Evolutionary conservation across 2,329 filamentous ascomycete genomes (phyloP).

Genomic region (Venturia asperata): DNA sequence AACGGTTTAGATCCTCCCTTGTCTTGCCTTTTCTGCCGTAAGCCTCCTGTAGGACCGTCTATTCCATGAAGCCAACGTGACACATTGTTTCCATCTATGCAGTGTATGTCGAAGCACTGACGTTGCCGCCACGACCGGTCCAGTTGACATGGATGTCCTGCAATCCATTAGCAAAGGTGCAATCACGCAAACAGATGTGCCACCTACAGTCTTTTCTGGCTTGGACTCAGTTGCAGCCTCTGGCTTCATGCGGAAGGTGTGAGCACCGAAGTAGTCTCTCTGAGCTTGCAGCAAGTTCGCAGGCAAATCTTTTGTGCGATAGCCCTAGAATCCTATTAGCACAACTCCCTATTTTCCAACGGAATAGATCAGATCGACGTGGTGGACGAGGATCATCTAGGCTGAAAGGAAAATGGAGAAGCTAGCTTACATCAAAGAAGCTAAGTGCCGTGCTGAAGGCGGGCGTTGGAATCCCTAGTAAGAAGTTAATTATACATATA

Average conservation of each 20-base stretch:
- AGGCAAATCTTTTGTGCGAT: slow-evolving; percentile 92
- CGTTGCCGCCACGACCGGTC: slow-evolving; percentile 95
- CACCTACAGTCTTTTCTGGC: slow-evolving; percentile 60
- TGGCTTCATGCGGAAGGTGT: slow-evolving; percentile 49
- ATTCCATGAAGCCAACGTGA: background rate
- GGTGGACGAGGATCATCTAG: no score
- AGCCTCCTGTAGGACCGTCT: background rate
- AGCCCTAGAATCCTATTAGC: slow-evolving; percentile 45
- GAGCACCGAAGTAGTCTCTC: slow-evolving; percentile 92
- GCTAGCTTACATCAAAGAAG: slow-evolving; percentile 67
- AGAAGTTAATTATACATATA: no score
- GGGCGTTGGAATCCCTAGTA: slow-evolving; percentile 66
- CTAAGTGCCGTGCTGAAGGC: slow-evolving; percentile 94
- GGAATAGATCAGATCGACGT: no score
- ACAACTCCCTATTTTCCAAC: no score
- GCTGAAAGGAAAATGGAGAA: no score
- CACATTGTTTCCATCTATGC: slow-evolving; percentile 52
- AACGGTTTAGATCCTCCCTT: background rate
- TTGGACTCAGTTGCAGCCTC: slow-evolving; percentile 50
- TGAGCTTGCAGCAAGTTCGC: slow-evolving; percentile 98
- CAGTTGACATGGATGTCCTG: slow-evolving; percentile 97
- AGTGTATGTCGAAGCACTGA: slow-evolving; percentile 95
- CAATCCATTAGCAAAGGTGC: slow-evolving; percentile 26
- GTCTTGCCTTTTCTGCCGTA: background rate
- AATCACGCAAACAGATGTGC: background rate